Percentiles rank a stretch among this genome's conserved stretches.
Evolutionary conservation across 2,329 filamentous ascomycete species (phyloP).

Genomic region (Harringtonia lauricola): DNA sequence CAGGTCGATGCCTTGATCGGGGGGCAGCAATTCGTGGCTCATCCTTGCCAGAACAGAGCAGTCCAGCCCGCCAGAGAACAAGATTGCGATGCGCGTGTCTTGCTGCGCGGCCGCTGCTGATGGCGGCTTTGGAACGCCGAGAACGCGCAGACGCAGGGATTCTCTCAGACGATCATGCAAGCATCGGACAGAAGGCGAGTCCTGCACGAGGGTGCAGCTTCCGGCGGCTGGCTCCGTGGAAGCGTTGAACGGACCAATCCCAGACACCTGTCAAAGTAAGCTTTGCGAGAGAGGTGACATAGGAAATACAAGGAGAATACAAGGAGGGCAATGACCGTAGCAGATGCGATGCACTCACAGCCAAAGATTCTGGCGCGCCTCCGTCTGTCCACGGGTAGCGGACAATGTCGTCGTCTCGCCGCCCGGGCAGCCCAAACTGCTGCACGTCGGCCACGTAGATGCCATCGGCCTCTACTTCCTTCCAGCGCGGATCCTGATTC

Average conservation of each 20-base stretch:
- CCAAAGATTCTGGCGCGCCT: neutral
- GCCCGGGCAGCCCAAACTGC: conserved; percentile 3
- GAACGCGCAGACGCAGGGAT: conserved; percentile 54
- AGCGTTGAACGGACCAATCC: conserved; percentile 42
- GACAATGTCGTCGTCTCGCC: neutral
- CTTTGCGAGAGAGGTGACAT: neutral
- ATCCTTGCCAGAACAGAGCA: conserved; percentile 81
- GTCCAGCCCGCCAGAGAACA: conserved; percentile 92
- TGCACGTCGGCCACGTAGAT: conserved; percentile 58
- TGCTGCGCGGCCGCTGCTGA: conserved; percentile 3
- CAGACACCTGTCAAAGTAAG: conserved; percentile 32
- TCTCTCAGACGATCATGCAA: conserved; percentile 44
- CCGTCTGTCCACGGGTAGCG: neutral
- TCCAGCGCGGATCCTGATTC: conserved; percentile 42
- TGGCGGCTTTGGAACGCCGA: conserved; percentile 47
- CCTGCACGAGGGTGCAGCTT: conserved; percentile 18
- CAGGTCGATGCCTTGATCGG: conserved; percentile 63
- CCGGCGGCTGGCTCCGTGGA: conserved; percentile 21
- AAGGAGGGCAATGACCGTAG: no score
- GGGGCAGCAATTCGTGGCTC: conserved; percentile 63
- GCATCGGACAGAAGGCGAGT: conserved; percentile 38
- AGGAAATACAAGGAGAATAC: neutral
- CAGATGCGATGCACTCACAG: no score
- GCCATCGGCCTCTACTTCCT: conserved; percentile 76
- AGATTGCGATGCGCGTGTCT: conserved; percentile 55